phyloP scores from a whole-genome alignment of 495 filamentous ascomycete species.

The Podospora bellae-mahoneyi region DNA sequence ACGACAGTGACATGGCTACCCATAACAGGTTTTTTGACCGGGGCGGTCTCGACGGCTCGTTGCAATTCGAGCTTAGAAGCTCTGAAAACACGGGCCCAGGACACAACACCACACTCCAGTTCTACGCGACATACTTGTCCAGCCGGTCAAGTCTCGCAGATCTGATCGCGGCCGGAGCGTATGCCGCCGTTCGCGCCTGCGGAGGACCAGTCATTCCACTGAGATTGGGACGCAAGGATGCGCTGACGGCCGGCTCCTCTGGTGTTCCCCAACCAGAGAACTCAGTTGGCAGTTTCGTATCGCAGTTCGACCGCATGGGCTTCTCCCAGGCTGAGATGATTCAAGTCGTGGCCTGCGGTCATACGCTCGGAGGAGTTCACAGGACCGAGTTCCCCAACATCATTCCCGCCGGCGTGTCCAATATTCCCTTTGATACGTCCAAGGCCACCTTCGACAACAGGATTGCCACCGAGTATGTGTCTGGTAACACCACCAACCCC shows the following conservation, averaged over 20 bases:
- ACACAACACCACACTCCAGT: conserved; percentile 54
- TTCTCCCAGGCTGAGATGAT: conserved; percentile 58
- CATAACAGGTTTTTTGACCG: conserved; percentile 44
- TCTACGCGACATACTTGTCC: conserved; percentile 53
- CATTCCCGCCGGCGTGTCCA: conserved; percentile 39
- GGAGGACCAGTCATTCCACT: conserved; percentile 57
- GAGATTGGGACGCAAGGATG: conserved; percentile 54
- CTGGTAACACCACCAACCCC: conserved; percentile 50
- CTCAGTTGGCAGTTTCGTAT: conserved; percentile 45
- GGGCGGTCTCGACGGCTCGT: conserved; percentile 59
- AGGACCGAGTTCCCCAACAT: conserved; percentile 52
- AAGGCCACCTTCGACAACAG: conserved; percentile 53
- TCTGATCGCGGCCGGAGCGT: conserved; percentile 57
- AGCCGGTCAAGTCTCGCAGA: conserved; percentile 52
- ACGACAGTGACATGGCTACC: conserved; percentile 52
- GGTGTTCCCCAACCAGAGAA: conserved; percentile 62
- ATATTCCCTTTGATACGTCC: conserved; percentile 44
- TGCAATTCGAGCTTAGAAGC: conserved; percentile 55
- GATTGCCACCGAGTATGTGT: conserved; percentile 55
- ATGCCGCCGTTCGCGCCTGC: conserved; percentile 55
- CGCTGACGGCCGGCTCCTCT: conserved; percentile 43
- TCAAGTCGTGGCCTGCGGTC: conserved; percentile 58
- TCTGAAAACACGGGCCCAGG: conserved; percentile 59
- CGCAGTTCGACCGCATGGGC: conserved; percentile 57
- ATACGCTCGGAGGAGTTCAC: conserved; percentile 61